Base-by-base conservation (phyloP, 1,139 yeast species). In the Yamadazyma oceani region DNA sequence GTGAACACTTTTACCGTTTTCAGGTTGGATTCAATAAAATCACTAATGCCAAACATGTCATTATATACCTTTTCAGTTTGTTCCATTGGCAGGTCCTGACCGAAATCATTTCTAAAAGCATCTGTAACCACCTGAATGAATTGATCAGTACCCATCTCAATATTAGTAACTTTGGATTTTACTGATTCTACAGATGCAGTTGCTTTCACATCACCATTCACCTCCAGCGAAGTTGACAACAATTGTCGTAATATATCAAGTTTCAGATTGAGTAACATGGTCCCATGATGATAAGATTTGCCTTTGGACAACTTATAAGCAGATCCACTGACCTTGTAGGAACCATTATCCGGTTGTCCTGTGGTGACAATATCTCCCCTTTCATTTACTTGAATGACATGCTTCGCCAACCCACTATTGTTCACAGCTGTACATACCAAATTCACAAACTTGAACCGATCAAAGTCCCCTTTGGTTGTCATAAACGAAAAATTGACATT, bases 281-380 rank as follows among this genome's bases (percentile, higher is more conserved):
- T 94, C 0, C 97, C 98, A 62, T 94, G 99, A 57, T 94, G 98
- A 49, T 90, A 85, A 3, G 96, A 83, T 49, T 80, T 80, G 0
- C 95, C 94, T 36, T 78, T 76, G 9, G 95, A 81, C 14, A 94
- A 71, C 55, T 90, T 92, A 60, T 78, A 90, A 0, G 97, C 97
- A 10, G 95, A 85, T 0, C 97, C 97, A 50, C 95, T 84, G 4
- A 90, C 78, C 51, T 90, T 90, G 25, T 65, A 62, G 12, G 58
- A 63, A 3, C 57, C 58, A 3, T 62, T 66, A 6, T 58, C 58
- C 1, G 34, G 31, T 31, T 51, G 57, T 9, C 36, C 30, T 3
- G 61, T 55, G 5, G 78, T 75, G 10, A 80, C 74, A 25, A 92
- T 82, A 57, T 92, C 98, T 28, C 95, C 94, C 35, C 97, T 71